Percentiles rank a stretch among this genome's conserved stretches.
Evolutionary conservation across 2,329 filamentous ascomycete species (phyloP).

Genomic region (Aspergillus aculeatus): DNA sequence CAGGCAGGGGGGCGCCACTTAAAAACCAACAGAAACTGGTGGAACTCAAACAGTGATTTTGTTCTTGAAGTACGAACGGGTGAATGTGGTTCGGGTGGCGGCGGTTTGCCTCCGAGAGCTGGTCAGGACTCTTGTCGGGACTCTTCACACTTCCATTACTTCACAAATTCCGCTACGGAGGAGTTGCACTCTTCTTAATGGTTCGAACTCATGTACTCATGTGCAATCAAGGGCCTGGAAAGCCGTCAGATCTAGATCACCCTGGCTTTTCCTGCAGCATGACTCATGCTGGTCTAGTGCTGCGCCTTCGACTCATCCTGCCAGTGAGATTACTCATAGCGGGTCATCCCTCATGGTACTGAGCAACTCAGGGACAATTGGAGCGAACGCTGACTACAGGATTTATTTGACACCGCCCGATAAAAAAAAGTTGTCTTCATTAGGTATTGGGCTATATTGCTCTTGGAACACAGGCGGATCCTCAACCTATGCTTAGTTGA

Average conservation of each 20-base stretch:
- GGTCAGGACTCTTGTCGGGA: background rate
- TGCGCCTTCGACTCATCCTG: conserved; percentile 6
- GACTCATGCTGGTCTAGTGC: conserved; percentile 9
- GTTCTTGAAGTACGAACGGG: conserved; percentile 1
- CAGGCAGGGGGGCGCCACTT: background rate
- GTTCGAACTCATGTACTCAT: background rate
- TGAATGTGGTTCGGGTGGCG: conserved; percentile 5
- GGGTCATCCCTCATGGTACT: conserved; percentile 7
- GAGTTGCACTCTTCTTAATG: background rate
- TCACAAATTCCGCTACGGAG: background rate
- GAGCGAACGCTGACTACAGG: background rate
- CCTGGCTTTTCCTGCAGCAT: background rate
- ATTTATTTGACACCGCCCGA: background rate
- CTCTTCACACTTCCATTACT: background rate
- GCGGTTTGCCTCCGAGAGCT: conserved; percentile 1
- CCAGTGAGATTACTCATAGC: conserved; percentile 7
- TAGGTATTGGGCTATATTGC: background rate
- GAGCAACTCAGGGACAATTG: conserved; percentile 2
- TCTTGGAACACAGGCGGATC: background rate
- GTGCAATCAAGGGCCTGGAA: background rate
- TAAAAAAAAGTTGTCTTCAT: background rate
- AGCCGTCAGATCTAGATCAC: background rate
- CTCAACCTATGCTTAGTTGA: background rate
- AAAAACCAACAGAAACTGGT: background rate
- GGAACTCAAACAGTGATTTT: background rate